Evolutionary conservation across 768 basidiomycete genomes (phyloP), one percentile per base, ranked within the genome.

Genomic region (Trametes villosa): DNA sequence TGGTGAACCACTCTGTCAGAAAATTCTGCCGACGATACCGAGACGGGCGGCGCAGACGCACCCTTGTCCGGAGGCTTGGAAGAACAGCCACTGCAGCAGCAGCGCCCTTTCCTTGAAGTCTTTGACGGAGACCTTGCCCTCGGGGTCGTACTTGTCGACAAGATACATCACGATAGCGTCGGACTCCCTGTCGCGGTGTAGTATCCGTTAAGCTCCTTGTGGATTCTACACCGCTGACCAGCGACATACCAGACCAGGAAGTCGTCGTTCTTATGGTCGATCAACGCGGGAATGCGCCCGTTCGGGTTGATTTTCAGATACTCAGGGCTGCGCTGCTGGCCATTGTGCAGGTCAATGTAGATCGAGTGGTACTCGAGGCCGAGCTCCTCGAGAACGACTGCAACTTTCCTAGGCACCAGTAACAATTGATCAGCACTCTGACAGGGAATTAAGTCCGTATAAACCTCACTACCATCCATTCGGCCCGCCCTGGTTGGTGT

Each of bases 21-120:
- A 27, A 2, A 22, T 13, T n/a, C 46, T 44, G 1, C 29, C 9
- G 0, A 34, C 24, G 22, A 31, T 40, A 6, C 20, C 22, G 33
- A 34, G 20, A 29, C n/a, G n/a, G n/a, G n/a, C n/a, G n/a, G n/a
- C n/a, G n/a, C n/a, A 17, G 2, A 57, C 64, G 13, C 36, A 65
- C 64, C 66, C 66, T 36, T 67, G 66, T 1, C 66, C 66, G 0
- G 60, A 65, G 33, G 64, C 56, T 31, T 67, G 64, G 63, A 78
- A 80, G 68, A 77, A 76, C 42, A 79, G 75, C 79, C 76, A 79
- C 62, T 74, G 75, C 26, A 75, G 59, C n/a, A 46, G 57, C 27
- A 34, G 17, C 11, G 20, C 38, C 27, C 42, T 33, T 2, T 53
- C 62, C 22, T 61, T 46, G 18, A 18, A 11, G 29, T 34, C 29